phyloP scores from a whole-genome alignment of 352 stramenopile genomes.

The Globisporangium echinulatum region DNA sequence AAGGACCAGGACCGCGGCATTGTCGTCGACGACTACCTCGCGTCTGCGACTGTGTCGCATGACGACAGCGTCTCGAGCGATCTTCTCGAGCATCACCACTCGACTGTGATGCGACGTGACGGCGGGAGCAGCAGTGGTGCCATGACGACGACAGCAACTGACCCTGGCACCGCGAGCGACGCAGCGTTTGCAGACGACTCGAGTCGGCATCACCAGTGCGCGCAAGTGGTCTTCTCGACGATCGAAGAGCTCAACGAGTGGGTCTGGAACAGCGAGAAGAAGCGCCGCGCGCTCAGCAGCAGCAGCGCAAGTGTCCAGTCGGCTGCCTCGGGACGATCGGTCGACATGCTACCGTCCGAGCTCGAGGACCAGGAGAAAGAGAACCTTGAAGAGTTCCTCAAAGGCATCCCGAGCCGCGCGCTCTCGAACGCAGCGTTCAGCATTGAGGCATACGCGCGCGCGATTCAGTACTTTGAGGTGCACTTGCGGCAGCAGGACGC shows the following conservation, averaged over 20 bases:
- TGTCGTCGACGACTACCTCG: conserved; percentile 43
- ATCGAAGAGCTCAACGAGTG: conserved; percentile 87
- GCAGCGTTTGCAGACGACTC: conserved; percentile 44
- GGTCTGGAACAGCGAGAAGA: conserved; percentile 84
- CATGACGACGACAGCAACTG: not conserved
- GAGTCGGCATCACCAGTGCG: conserved; percentile 79
- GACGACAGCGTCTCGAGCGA: no score
- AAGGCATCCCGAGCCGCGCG: conserved; percentile 55
- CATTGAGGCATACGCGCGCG: conserved; percentile 63
- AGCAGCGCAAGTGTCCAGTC: conserved; percentile 34
- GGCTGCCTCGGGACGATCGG: conserved; percentile 26
- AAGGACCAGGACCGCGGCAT: conserved; percentile 60
- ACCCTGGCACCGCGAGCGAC: not conserved
- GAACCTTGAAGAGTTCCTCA: conserved; percentile 69
- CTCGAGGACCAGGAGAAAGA: conserved; percentile 73
- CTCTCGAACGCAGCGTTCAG: conserved; percentile 67
- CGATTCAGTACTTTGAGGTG: conserved; percentile 74
- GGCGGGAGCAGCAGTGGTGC: not conserved
- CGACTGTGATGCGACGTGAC: not conserved
- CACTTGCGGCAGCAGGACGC: conserved; percentile 50
- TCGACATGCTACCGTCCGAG: conserved; percentile 34
- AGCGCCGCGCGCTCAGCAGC: conserved; percentile 50
- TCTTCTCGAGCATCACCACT: no score
- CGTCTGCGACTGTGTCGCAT: conserved; percentile 23
- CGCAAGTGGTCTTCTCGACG: conserved; percentile 79